Conservation (phyloP, 345 rosid genomes). For the Citrus medica region DNA sequence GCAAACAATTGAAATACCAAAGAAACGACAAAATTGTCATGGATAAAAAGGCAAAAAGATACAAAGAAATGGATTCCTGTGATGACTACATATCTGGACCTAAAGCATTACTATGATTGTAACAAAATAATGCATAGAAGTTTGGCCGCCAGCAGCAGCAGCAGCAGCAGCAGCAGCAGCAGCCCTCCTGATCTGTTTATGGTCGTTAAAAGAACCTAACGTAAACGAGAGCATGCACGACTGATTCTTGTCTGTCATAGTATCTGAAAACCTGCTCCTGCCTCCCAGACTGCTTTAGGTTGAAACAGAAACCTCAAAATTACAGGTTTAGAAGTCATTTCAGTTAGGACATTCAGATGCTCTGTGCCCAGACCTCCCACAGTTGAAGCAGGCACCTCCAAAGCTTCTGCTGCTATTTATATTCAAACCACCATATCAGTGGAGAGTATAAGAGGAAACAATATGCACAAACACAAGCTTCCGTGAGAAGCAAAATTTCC, state of each 20-base stretch:
- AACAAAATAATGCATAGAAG: background rate
- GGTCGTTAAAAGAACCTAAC: background rate
- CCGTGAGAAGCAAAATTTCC: background rate
- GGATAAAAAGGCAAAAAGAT: background rate
- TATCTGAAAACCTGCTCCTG: constrained; percentile 53
- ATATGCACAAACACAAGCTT: background rate
- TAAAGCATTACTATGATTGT: background rate
- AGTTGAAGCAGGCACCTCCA: constrained; percentile 83
- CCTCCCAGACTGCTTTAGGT: constrained; percentile 54
- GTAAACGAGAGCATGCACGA: no score
- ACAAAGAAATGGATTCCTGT: constrained; percentile 4
- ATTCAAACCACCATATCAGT: background rate
- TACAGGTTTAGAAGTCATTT: constrained; percentile 34
- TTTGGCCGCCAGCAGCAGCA: background rate
- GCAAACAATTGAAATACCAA: background rate
- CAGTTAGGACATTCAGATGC: constrained; percentile 82
- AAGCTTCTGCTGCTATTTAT: constrained; percentile 43
- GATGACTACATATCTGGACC: background rate
- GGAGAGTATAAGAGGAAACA: background rate
- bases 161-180: background rate
- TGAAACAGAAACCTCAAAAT: constrained; percentile 74
- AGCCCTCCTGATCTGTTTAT: no score
- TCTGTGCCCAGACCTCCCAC: constrained; percentile 79
- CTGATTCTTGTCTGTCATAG: constrained; percentile 38
- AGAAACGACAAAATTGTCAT: background rate